Evolutionary conservation across 768 basidiomycete genomes (phyloP), one percentile per base, ranked within the genome.

Genomic region (Phylloporus sp.): DNA sequence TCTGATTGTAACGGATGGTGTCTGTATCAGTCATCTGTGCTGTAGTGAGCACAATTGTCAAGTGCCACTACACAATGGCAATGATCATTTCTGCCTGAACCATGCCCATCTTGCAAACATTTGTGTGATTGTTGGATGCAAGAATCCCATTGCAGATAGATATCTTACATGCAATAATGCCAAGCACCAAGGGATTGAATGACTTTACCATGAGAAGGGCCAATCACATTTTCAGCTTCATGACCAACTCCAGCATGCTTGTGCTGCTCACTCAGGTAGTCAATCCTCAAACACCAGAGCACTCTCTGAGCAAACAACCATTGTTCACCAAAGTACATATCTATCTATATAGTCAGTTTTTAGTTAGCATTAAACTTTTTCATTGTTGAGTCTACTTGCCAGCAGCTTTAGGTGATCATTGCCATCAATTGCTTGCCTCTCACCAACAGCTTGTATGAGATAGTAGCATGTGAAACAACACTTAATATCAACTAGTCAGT

Each of bases 21-120:
- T 57, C 0, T 47, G 49, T 12, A 50, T 55, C 6, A 26, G 52
- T 0, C 55, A 54, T n/a, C 53, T 45, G 0, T 57, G 53, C 26
- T 57, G 52, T 9, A 9, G 41, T 0, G 1, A 0, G 0, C 41
- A 48, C 15, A 57, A 57, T 7, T 57, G 56, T 6, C 2, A 49
- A 6, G 18, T 48, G 0, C 47, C 43, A 6, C 3, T 57, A 6
- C 1, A 8, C 1, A 47, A n/a, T 5, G 28, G 9, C 8, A 0
- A 2, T 2, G 49, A 57, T 9, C 13, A 5, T 2, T 57, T 57
- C 4, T 57, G 49, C 3, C n/a, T 2, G 0, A 0, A 1, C 1
- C 49, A 54, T 24, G 18, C 31, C 0, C 0, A 23, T 1, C 36
- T 47, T 0, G 12, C 40, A 6, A 0, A 11, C 0, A 2, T 49